Percentiles rank a stretch among this genome's conserved stretches.
Evolutionary conservation across 1,284 basidiomycete species (phyloP).

Genomic region (Heterobasidion parviporum): DNA sequence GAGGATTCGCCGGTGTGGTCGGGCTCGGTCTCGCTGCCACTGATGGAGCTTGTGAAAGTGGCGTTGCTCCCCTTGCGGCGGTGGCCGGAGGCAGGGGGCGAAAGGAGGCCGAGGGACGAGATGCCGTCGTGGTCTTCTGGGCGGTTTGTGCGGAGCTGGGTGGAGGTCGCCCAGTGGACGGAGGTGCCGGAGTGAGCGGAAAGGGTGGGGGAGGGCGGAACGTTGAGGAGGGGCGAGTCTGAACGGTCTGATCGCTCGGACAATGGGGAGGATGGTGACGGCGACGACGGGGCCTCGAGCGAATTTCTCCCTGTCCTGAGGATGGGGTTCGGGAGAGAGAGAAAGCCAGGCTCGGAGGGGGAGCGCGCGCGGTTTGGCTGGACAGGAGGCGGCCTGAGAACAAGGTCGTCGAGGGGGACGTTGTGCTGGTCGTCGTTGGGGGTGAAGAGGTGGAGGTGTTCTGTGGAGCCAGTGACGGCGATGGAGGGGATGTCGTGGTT

Average conservation of each 20-base stretch:
- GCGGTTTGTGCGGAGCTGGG: constrained; percentile 59
- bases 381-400: neutral
- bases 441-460: neutral
- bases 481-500: constrained; percentile 9
- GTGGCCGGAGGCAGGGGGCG: constrained; percentile 33
- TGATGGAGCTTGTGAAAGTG: constrained; percentile 27
- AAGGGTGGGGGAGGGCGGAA: constrained; percentile 65
- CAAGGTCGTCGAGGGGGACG: constrained; percentile 1
- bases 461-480: constrained; percentile 9
- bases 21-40: constrained; percentile 28
- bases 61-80: constrained; percentile 39
- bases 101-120: constrained; percentile 48
- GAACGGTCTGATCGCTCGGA: constrained; percentile 22
- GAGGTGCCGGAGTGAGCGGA: constrained; percentile 37
- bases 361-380: constrained; percentile 10
- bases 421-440: neutral
- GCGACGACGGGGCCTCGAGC: constrained; percentile 10
- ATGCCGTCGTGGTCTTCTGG: constrained; percentile 52
- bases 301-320: constrained; percentile 10
- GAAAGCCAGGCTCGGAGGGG: constrained; percentile 17
- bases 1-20: constrained; percentile 17
- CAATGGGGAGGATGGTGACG: constrained; percentile 6
- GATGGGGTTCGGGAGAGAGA: constrained; percentile 15
- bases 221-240: constrained; percentile 19
- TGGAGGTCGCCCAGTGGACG: constrained; percentile 46